A percentile compares a stretch with the other conserved stretches of the same genome.
Conservation (phyloP, 2,329 filamentous ascomycete genomes). For the Gnomoniopsis smithogilvyi region DNA sequence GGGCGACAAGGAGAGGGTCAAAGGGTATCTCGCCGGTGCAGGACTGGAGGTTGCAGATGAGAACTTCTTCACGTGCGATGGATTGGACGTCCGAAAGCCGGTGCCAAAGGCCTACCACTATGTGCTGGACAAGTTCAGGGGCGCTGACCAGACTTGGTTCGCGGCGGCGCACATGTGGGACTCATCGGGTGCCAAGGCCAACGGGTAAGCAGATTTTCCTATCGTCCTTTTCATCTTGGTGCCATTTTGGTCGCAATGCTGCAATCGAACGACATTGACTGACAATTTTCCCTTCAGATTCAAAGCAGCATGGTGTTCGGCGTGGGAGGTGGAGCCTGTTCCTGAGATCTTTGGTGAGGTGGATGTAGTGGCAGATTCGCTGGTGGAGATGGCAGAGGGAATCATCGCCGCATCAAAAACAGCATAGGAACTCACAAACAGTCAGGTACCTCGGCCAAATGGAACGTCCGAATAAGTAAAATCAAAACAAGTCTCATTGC, state of each 20-base stretch:
- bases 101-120: slow-evolving; percentile 42
- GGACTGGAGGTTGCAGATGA: slow-evolving; percentile 47
- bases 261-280: not conserved
- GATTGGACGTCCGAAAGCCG: slow-evolving; percentile 46
- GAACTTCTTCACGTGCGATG: slow-evolving; percentile 51
- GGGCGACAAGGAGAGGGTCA: slow-evolving; percentile 45
- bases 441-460: too few species aligned
- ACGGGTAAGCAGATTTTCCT: slow-evolving; percentile 30
- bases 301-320: slow-evolving; percentile 50
- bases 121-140: slow-evolving; percentile 37
- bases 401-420: slow-evolving; percentile 28
- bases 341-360: slow-evolving; percentile 48
- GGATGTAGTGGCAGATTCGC: slow-evolving; percentile 45
- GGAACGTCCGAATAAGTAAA: too few species aligned
- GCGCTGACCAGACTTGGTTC: slow-evolving; percentile 45
- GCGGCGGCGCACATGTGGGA: slow-evolving; percentile 61
- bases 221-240: not conserved
- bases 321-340: slow-evolving; percentile 49
- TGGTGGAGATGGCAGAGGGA: slow-evolving; percentile 45
- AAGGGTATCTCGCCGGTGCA: slow-evolving; percentile 47
- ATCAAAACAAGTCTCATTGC: too few species aligned
- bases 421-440: not conserved
- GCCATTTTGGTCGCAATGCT: not conserved
- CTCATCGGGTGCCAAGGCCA: slow-evolving; percentile 46
- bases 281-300: slow-evolving; percentile 27